Conservation (phyloP, 192 early-diverging fungal genomes). For the Haplosporangium gracile region DNA sequence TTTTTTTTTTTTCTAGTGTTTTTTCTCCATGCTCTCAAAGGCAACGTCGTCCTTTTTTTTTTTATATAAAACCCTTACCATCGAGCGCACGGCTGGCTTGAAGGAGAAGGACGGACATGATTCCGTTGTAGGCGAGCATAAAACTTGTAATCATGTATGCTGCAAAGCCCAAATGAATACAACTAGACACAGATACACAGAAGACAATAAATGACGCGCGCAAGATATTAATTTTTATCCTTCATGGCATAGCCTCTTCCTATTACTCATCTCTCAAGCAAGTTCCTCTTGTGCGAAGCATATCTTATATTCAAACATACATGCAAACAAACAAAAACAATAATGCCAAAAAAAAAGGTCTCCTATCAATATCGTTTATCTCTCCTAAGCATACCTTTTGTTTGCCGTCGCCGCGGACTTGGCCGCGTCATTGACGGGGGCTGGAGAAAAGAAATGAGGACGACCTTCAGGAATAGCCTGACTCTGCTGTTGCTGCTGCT, state of each 20-base stretch:
- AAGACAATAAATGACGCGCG: not conserved
- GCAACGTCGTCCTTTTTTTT: too few relatives aligned
- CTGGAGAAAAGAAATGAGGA: not conserved
- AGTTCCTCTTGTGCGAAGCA: not conserved
- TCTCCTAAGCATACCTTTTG: too few relatives aligned
- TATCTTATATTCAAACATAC: not conserved
- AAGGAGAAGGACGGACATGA: not conserved
- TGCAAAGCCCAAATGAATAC: not conserved
- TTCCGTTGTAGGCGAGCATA: slow-evolving; percentile 1
- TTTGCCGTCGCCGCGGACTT: not conserved
- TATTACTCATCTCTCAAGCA: not conserved
- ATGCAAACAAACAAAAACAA: not conserved
- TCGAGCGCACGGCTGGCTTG: not conserved
- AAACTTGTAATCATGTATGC: slow-evolving; percentile 4
- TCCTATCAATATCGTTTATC: too few relatives aligned
- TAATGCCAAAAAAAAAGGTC: not conserved
- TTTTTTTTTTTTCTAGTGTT: too few relatives aligned
- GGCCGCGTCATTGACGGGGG: not conserved
- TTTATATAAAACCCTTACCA: not conserved
- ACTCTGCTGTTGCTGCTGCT: not conserved
- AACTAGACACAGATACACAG: not conserved
- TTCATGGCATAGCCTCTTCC: not conserved
- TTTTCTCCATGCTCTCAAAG: too few relatives aligned
- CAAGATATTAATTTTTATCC: not conserved
- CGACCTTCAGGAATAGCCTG: not conserved